Evolutionary conservation across 441 rosid genomes (phyloP), one percentile per base, ranked within the genome.

Genomic region (Populus hybrid): DNA sequence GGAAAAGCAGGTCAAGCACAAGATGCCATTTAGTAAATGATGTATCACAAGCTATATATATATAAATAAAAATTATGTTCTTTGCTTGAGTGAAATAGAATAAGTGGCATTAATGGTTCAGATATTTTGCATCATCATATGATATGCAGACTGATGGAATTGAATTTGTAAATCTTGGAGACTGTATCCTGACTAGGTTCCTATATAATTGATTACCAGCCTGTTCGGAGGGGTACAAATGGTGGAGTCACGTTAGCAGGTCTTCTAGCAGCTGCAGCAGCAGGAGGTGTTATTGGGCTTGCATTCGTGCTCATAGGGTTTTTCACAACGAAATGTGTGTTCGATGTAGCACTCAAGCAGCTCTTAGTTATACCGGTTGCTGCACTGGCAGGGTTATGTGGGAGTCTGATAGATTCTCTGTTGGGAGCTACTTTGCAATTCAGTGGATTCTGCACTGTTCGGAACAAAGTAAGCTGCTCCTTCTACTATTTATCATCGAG

Each of bases 401-500:
- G 98, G 72, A 95, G 97, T 76, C 79, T 93, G 36, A 84, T 92
- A 76, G 99, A 95, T 85, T 95, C 98, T 76, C 50, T 95, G 71
- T 78, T 95, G 73, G 99, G 99, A 81, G 99, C 99, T 69, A 95
- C 95, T 12, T 78, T 95, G 28, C 98, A 93, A 81, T 95, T 87
- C 88, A 95, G 99, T 77, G 99, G 99, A 30, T 93, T 88, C 88
- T 95, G 99, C 82, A 82, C 90, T 21, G 90, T 95, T 69, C 93
- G 98, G 28, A 92, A 91, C 71, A 95, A 92, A 89, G 98, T 93
- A 84, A 84, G 77, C 75, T 23, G n/a, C 38, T 65, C 11, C 8
- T 46, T 50, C 32, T 11, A 6, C 59, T 24, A 34, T 54, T 14
- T 34, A 38, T 38, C 23, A 28, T 30, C 64, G 8, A 7, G 4